Evolutionary conservation across 768 basidiomycete genomes (phyloP), one percentile per base, ranked within the genome.

Genomic region (Boletus patriciae): DNA sequence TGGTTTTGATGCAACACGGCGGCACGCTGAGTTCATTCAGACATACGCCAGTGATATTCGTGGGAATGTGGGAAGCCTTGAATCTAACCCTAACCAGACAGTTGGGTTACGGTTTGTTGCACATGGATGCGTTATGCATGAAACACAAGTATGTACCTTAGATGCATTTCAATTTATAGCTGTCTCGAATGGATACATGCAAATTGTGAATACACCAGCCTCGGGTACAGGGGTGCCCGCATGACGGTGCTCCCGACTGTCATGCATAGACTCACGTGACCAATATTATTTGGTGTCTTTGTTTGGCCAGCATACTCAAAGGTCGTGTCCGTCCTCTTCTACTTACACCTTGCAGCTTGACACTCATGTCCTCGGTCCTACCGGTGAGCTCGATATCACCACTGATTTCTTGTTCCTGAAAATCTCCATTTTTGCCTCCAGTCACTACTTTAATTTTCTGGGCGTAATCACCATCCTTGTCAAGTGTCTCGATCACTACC

Each of bases 401-500:
- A 10, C 23, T 8, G 27, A 29, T 40, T 46, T 11, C 0, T 31
- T 31, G 10, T 52, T 10, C 54, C 50, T 52, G 46, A 60, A 31
- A 25, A 1, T 25, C 31, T 10, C 19, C 3, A 4, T 45, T 6
- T 45, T 8, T 50, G 16, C 42, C 10, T 36, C 44, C 16, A 60
- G 58, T 41, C 37, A 27, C 9, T 10, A 7, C 36, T 13, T 29
- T 49, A 45, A 18, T 23, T n/a, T 55, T 47, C 19, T 29, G 1
- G 10, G 10, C 46, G 2, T 41, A 46, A 54, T 52, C 59, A 44
- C 7, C 31, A 40, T 44, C 21, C 27, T 40, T 58, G 42, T 47
- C 63, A 50, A 64, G 66, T 63, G 56, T 57, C 60, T 56, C 51
- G 23, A 53, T 70, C 25, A 25, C 4, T 25, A 4, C 49, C 45